Conservation (phyloP, 768 basidiomycete species). For the Phylloporus sp. region DNA sequence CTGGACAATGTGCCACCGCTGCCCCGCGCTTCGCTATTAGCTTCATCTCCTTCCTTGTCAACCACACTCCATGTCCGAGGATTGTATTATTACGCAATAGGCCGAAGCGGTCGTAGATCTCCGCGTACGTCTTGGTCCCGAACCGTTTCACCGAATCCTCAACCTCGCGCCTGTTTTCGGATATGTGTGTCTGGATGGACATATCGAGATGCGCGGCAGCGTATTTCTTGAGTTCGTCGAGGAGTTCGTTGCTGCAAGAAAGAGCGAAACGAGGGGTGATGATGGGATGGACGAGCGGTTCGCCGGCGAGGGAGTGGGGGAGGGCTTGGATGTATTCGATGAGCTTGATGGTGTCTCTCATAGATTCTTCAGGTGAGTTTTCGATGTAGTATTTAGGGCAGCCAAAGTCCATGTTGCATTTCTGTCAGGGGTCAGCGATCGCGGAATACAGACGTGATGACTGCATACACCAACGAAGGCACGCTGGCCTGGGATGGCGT, state of each 20-base stretch:
- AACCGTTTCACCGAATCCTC: constrained; percentile 60
- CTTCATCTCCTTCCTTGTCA: constrained; percentile 64
- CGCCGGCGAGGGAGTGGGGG: constrained; percentile 28
- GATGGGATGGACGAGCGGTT: constrained; percentile 76
- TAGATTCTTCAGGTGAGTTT: constrained; percentile 45
- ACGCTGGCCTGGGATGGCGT: constrained; percentile 57
- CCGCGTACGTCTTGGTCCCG: constrained; percentile 63
- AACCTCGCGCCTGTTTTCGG: constrained; percentile 75
- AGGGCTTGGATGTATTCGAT: constrained; percentile 64
- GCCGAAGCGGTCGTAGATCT: constrained; percentile 70
- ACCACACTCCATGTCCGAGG: constrained; percentile 79
- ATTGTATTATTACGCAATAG: constrained; percentile 75
- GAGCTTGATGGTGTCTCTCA: constrained; percentile 56
- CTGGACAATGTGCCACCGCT: constrained; percentile 89
- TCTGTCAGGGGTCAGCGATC: constrained; percentile 17
- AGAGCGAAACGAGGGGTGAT: constrained; percentile 93
- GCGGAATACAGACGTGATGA: neutral
- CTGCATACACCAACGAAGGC: constrained; percentile 73
- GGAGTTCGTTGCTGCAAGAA: constrained; percentile 65
- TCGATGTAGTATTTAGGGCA: constrained; percentile 63
- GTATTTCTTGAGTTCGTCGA: constrained; percentile 52
- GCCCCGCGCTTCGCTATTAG: constrained; percentile 58
- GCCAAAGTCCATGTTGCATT: constrained; percentile 49
- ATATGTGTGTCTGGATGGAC: constrained; percentile 86
- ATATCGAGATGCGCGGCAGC: constrained; percentile 53